Base-by-base conservation (phyloP, 257 asterid species). In the Ilex aquifolium region DNA sequence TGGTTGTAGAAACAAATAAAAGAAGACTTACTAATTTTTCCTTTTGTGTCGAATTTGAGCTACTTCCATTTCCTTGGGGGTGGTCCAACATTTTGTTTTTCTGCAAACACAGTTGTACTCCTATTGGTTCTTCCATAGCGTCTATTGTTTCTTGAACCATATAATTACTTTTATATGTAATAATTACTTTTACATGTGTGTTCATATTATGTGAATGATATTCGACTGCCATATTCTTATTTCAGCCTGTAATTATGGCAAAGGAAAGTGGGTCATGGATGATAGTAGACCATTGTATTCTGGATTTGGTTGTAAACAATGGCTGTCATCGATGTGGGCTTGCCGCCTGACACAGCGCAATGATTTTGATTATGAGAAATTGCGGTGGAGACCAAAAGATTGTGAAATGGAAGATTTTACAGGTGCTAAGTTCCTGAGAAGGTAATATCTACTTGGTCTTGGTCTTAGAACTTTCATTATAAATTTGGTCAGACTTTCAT, bases 281-380 rank as follows among this genome's bases (percentile, higher is more conserved):
- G 81, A 86, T 57, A 73, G 56, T 62, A 75, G 79, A 59, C 96
- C 95, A 50, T 68, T 91, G 44, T 91, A 91, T 82, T 86, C 96
- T 66, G 98, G 98, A 67, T 76, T 62, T 68, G 92, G 85, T 57
- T 91, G 98, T 74, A 84, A 86, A 70, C 90, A 83, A 76, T 91
- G 96, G 98, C 75, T 91, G 72, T 88, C 98, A 52, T 29, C 90
- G 31, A 91, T 91, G 98, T 91, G 98, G 98, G 95, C 95, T 74
- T 91, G 98, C 74, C 98, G 84, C 63, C 77, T 84, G 74, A 88
- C 96, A 48, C 95, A 91, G 58, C 94, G 96, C 65, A 73, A 72
- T 56, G 95, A 91, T 82, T 88, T 88, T 73, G 94, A 86, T 62
- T 88, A 88, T 30, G 98, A 91, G 77, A 86, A 83, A 73, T 71